A percentile compares a stretch with the other conserved stretches of the same genome.
Conservation (phyloP, 2,329 filamentous ascomycete genomes). For the Ophiostoma australiae region DNA sequence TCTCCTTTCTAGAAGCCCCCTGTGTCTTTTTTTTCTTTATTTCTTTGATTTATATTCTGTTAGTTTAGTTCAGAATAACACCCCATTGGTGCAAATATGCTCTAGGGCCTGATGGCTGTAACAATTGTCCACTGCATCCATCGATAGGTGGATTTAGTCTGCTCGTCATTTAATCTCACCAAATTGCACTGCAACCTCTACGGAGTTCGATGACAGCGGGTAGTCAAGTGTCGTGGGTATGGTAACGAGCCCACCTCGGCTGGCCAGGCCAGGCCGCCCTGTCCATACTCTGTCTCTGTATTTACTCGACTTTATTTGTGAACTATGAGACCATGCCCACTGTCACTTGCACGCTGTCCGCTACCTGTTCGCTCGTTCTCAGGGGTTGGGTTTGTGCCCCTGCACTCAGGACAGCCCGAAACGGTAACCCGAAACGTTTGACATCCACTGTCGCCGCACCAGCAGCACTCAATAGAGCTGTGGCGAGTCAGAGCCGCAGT, state of each 20-base stretch:
- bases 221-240: slow-evolving; percentile 1
- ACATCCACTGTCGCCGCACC: slow-evolving; percentile 3
- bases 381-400: background rate
- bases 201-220: background rate
- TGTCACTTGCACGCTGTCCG: background rate
- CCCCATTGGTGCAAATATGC: background rate
- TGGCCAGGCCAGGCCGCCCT: background rate
- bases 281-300: background rate
- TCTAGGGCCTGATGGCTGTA: background rate
- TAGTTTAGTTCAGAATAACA: background rate
- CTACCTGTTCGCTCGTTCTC: background rate
- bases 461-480: background rate
- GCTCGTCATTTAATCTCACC: background rate
- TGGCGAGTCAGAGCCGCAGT: background rate
- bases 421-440: slow-evolving; percentile 11
- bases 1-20: background rate
- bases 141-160: background rate
- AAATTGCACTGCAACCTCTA: slow-evolving; percentile 10
- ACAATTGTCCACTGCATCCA: background rate
- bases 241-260: background rate
- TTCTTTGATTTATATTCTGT: background rate
- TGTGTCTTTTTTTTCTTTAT: background rate
- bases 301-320: background rate
- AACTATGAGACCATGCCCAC: background rate
- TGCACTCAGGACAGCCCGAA: background rate